A percentile compares a stretch with the other conserved stretches of the same genome.
These are phyloP conservation scores for Aureobasidium sp. DNA, from an alignment of 2,329 filamentous ascomycete genomes.

Conservation along the genomic window DNA sequence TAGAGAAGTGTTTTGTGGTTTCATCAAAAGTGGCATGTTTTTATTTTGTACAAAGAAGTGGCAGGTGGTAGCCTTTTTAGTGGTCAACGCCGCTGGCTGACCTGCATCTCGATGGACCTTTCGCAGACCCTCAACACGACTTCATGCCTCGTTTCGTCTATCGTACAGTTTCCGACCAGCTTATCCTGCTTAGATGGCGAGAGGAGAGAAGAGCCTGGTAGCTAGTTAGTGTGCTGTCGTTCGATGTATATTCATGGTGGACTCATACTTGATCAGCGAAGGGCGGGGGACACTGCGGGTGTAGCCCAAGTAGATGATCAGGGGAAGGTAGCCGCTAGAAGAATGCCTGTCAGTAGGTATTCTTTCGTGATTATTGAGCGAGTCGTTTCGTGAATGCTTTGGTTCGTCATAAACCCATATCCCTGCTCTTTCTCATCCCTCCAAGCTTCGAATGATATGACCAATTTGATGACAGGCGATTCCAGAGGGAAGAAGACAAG, in stretches of 20 bases:
- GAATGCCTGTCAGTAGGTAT: neutral
- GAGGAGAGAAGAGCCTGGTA: constrained; percentile 18
- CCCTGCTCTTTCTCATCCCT: neutral
- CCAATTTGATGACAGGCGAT: neutral
- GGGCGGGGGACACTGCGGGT: constrained; percentile 89
- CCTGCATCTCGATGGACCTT: neutral
- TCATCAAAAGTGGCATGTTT: constrained; percentile 3
- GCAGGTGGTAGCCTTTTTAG: neutral
- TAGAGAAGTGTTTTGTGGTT: neutral
- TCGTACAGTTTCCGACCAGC: neutral
- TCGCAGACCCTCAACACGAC: neutral
- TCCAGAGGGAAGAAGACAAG: neutral
- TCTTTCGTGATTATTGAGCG: too few species aligned
- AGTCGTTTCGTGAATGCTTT: neutral
- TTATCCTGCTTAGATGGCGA: constrained; percentile 14
- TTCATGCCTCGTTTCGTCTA: neutral
- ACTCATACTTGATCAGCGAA: constrained; percentile 58
- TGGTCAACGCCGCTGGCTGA: neutral
- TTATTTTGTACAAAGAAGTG: constrained; percentile 4
- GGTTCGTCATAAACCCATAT: too few species aligned
- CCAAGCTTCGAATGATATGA: neutral
- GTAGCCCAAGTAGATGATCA: constrained; percentile 97
- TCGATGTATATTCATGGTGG: neutral
- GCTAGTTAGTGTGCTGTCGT: neutral
- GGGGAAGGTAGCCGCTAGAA: constrained; percentile 79